Conservation (phyloP, 805 yeast genomes). For the Trichomonascus vanleenenianus region DNA sequence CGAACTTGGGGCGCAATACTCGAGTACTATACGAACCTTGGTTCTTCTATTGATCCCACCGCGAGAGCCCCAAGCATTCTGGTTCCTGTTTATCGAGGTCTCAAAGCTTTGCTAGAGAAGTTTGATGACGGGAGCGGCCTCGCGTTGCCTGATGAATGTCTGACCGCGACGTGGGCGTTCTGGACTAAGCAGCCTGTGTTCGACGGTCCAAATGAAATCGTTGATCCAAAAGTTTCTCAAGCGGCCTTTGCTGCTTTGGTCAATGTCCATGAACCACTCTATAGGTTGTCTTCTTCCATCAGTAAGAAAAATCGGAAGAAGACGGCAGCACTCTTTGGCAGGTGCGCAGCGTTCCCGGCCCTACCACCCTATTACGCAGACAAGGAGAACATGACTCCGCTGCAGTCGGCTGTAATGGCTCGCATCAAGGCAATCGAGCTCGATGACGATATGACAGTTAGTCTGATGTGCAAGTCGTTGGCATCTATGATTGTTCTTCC, state of each 20-base stretch:
- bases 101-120: slow-evolving; percentile 40
- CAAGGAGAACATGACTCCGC: slow-evolving; percentile 44
- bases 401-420: slow-evolving; percentile 54
- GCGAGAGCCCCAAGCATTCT: slow-evolving; percentile 42
- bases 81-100: slow-evolving; percentile 45
- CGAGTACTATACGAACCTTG: slow-evolving; percentile 30
- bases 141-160: slow-evolving; percentile 9
- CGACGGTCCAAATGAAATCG: slow-evolving; percentile 23
- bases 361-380: slow-evolving; percentile 54
- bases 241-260: slow-evolving; percentile 53
- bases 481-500: slow-evolving; percentile 13
- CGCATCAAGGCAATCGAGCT: slow-evolving; percentile 33
- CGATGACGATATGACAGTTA: slow-evolving; percentile 1
- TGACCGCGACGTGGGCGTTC: slow-evolving; percentile 24
- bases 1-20: slow-evolving; percentile 53
- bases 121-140: slow-evolving; percentile 5
- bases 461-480: slow-evolving; percentile 9
- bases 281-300: slow-evolving; percentile 31
- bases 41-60: slow-evolving; percentile 22
- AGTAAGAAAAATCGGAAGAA: slow-evolving; percentile 35
- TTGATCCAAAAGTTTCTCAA: slow-evolving; percentile 37
- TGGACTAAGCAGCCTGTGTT: slow-evolving; percentile 33
- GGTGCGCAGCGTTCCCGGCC: slow-evolving; percentile 66
- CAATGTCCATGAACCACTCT: slow-evolving; percentile 44
- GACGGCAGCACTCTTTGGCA: slow-evolving; percentile 51